Percentiles rank a stretch among this genome's conserved stretches.
Evolutionary conservation across 352 stramenopile species (phyloP).

Genomic region (Hyaloperonospora brassicae): DNA sequence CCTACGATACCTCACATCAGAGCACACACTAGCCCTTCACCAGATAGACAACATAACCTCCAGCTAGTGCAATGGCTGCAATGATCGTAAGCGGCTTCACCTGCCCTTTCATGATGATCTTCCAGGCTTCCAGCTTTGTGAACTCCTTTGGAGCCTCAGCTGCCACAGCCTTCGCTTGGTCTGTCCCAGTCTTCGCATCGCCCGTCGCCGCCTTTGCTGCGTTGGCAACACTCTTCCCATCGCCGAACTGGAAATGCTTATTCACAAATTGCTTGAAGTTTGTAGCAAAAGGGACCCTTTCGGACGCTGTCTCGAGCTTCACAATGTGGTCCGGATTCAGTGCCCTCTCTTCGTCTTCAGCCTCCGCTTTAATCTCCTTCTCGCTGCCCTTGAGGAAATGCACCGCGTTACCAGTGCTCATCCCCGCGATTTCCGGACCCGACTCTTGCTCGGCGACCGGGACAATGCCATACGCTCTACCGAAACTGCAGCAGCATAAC

Average conservation of each 20-base stretch:
- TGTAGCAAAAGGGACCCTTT: neutral
- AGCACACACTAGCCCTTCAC: slow-evolving; percentile 10
- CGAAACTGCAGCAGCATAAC: slow-evolving; percentile 2
- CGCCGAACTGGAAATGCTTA: neutral
- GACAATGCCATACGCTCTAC: neutral
- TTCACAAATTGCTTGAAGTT: slow-evolving; percentile 3
- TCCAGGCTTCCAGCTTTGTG: slow-evolving; percentile 1
- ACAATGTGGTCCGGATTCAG: no score
- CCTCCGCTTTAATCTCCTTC: neutral
- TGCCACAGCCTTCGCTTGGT: neutral
- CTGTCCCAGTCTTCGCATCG: no score
- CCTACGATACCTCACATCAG: no score
- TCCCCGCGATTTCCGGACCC: neutral
- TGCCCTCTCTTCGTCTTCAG: slow-evolving; percentile 5
- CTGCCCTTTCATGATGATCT: slow-evolving; percentile 8
- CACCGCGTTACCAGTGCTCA: neutral
- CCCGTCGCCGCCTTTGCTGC: neutral
- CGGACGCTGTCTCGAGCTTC: neutral
- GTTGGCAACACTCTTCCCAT: slow-evolving; percentile 4
- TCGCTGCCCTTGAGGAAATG: slow-evolving; percentile 1
- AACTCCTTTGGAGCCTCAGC: neutral
- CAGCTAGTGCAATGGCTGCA: slow-evolving; percentile 9
- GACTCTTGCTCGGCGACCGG: neutral
- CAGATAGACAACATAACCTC: slow-evolving; percentile 13
- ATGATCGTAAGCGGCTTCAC: slow-evolving; percentile 11